Evolutionary conservation across 2,329 filamentous ascomycete genomes (phyloP), one percentile per base, ranked within the genome.

Genomic region (Pyricularia pennisetigena): DNA sequence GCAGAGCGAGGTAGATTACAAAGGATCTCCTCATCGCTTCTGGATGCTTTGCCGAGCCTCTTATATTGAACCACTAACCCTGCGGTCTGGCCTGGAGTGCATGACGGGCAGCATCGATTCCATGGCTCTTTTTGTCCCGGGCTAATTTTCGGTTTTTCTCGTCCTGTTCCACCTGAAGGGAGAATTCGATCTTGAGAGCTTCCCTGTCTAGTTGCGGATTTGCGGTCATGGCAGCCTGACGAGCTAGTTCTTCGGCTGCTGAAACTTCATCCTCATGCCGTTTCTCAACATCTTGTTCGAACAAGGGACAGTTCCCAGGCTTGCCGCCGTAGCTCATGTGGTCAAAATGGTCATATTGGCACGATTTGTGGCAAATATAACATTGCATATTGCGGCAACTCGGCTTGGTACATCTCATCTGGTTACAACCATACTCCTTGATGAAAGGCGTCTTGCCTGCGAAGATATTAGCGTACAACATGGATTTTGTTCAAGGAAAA

Each of bases 381-480:
- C 88, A 90, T 71, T 88, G 85, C 0, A 83, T 73, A 63, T 86
- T 84, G 2, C 68, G 5, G 69, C 86, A 88, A 1, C 78, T 78
- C 59, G 74, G 66, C n/a, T 83, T 83, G 0, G 85, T 81, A 76
- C 93, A 97, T 0, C 77, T 83, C 85, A 97, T 92, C 78, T 94
- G 94, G 79, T 96, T 96, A 79, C 93, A 97, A 2, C 93, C 93
- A 35, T 80, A 76, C 49, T 89, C 85, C 75, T 96, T 97, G 75
- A 96, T 85, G 73, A 94, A 95, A 0, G 88, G 87, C n/a, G 87
- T 85, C n/a, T 83, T 80, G 78, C 90, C 82, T 84, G 20, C 23
- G 65, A 12, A 2, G 26, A 5, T 9, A 71, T 74, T 57, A 74
- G 70, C 16, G 61, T 12, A n/a, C 7, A 68, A 64, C 35, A 29